Evolutionary conservation across 1,139 yeast species (phyloP), one percentile per base, ranked within the genome.

Genomic region (Debaryomyces robertsiae): DNA sequence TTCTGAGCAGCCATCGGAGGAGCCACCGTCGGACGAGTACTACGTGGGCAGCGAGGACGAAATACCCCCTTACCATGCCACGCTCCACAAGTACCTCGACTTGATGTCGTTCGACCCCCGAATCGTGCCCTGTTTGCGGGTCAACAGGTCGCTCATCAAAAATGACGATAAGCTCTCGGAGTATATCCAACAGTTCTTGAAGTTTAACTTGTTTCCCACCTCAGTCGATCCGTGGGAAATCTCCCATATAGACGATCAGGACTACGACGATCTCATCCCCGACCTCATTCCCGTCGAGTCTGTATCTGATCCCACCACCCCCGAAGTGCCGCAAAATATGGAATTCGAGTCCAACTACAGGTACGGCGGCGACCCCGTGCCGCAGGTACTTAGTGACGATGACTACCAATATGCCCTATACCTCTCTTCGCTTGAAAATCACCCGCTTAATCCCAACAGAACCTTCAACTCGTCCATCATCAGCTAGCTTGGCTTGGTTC

Each of bases 91-190:
- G 33, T 55, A 56, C 39, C 55, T 63, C 11, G 77, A 72, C 44
- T 49, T 69, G 27, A 47, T 72, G 14, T 69, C 75, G 4, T 71
- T 65, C 50, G 77, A 72, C 50, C 68, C 73, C 5, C 47, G 77
- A 29, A 69, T 63, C 43, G 47, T 60, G 1, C 77, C 77, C 0
- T 63, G 69, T 6, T 54, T 71, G 11, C 52, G 77, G 29, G 60
- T 70, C 28, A 72, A 71, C 47, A 55, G 64, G 14, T 43, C 57
- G 4, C 46, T 70, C 27, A 59, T 70, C 14, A 57, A 53, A 30
- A 57, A 61, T 25, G 63, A 63, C 9, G 45, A 43, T 6, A 60
- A 60, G 14, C 51, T 71, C 23, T 46, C 49, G 4, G 52, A 49
- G 13, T 55, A 63, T 3, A 63, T 72, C 22, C 39, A 47, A 16